These are phyloP conservation scores for Phaffomyces thermotolerans DNA, from an alignment of 805 yeast species.

Conservation along the genomic window DNA sequence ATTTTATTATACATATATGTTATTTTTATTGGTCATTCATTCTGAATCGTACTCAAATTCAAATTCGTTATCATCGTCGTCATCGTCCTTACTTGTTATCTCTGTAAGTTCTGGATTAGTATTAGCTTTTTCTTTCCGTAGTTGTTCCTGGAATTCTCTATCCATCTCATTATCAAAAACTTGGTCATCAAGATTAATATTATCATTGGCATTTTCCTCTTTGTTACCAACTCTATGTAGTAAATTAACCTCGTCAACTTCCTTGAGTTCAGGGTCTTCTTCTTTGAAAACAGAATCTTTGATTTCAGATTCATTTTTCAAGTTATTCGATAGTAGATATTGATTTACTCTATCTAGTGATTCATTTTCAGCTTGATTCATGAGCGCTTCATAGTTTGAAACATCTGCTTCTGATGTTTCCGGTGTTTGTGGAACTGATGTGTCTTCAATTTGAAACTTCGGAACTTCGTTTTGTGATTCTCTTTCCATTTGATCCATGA, in stretches of 20 bases:
- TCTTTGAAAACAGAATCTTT: not conserved
- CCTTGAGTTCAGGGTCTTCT: not conserved
- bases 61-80: conserved; percentile 29
- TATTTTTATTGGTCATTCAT: conserved; percentile 2
- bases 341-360: not conserved
- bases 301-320: not conserved
- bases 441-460: not conserved
- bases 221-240: too few relatives aligned
- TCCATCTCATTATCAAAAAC: conserved; percentile 8
- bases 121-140: conserved; percentile 1
- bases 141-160: conserved; percentile 2
- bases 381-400: conserved; percentile 12
- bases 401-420: not conserved
- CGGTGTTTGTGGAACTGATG: too few relatives aligned
- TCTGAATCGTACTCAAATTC: conserved; percentile 34
- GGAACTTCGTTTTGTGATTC: too few relatives aligned
- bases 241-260: not conserved
- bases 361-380: conserved; percentile 12
- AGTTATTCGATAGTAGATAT: not conserved
- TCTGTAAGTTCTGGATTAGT: conserved; percentile 1
- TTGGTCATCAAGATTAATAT: not conserved
- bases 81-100: conserved; percentile 23
- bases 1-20: not conserved
- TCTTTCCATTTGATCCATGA: too few relatives aligned
- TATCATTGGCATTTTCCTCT: not conserved